Evolutionary conservation across 139 green algal species (phyloP).

Genomic region (Chlamydomonas sp.): DNA sequence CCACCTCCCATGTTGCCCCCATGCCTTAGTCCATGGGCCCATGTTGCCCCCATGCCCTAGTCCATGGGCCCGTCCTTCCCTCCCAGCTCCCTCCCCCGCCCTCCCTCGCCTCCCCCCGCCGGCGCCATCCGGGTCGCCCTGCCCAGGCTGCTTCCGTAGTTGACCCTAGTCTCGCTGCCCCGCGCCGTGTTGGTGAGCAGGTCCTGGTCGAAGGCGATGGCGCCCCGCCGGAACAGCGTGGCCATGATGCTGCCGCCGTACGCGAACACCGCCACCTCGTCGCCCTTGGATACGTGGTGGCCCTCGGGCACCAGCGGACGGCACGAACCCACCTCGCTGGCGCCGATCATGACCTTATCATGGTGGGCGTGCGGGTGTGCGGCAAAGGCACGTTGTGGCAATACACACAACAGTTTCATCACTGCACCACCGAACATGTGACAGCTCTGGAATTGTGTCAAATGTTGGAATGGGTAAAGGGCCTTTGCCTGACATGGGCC

Average conservation of each 20-base stretch:
- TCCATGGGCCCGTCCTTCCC: too few species aligned
- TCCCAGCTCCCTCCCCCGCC: too few species aligned
- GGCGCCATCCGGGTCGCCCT: constrained; percentile 20
- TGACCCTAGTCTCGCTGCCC: constrained; percentile 31
- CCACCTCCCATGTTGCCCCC: too few species aligned
- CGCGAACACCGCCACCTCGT: constrained; percentile 51
- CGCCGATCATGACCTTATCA: constrained; percentile 45
- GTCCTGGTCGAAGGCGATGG: constrained; percentile 47
- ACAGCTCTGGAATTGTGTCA: too few species aligned
- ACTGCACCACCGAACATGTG: not conserved
- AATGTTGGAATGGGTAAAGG: too few species aligned
- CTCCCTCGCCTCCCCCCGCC: not conserved
- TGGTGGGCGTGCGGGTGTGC: not conserved
- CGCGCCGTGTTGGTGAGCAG: constrained; percentile 22
- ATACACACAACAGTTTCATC: not conserved
- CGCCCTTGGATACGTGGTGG: constrained; percentile 33
- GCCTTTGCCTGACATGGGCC: too few species aligned
- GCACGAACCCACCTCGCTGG: constrained; percentile 46
- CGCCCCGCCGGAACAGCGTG: constrained; percentile 34
- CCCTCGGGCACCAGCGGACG: constrained; percentile 35
- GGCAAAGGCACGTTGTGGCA: too few species aligned
- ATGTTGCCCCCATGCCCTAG: too few species aligned
- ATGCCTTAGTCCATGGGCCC: too few species aligned
- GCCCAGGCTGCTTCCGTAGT: constrained; percentile 28
- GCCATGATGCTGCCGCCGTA: constrained; percentile 47